phyloP scores from a whole-genome alignment of 2,329 filamentous ascomycete species.

The Colletotrichum chlorophyti region DNA sequence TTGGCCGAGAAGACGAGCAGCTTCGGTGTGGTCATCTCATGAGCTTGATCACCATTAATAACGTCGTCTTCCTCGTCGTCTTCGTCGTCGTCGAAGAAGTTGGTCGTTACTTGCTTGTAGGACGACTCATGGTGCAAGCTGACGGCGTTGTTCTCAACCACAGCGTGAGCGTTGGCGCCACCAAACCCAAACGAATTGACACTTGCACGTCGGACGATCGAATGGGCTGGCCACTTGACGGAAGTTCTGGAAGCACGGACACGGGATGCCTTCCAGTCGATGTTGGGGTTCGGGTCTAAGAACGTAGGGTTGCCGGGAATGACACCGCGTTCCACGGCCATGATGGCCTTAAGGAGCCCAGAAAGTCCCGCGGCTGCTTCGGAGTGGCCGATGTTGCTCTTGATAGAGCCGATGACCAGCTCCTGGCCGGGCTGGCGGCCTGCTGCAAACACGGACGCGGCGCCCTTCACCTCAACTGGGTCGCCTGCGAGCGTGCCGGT shows the following conservation, averaged over 20 bases:
- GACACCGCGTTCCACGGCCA: slow-evolving; percentile 34
- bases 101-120: background rate
- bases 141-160: slow-evolving; percentile 31
- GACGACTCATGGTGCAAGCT: background rate
- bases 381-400: slow-evolving; percentile 40
- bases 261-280: slow-evolving; percentile 47
- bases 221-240: slow-evolving; percentile 1
- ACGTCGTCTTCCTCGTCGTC: background rate
- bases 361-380: slow-evolving; percentile 38
- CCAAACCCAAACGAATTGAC: slow-evolving; percentile 37
- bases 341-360: slow-evolving; percentile 36
- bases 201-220: slow-evolving; percentile 7
- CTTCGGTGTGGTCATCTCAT: slow-evolving; percentile 21
- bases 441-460: slow-evolving; percentile 34
- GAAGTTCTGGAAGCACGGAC: background rate
- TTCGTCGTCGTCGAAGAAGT: background rate
- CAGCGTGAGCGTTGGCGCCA: slow-evolving; percentile 34
- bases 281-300: slow-evolving; percentile 45
- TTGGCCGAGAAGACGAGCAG: slow-evolving; percentile 30
- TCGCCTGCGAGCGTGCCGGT: slow-evolving; percentile 48
- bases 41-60: background rate
- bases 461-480: slow-evolving; percentile 41
- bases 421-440: slow-evolving; percentile 15
- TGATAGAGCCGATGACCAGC: slow-evolving; percentile 39
- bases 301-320: slow-evolving; percentile 34